A percentile compares a stretch with the other conserved stretches of the same genome.
phyloP scores from a whole-genome alignment of 2,329 filamentous ascomycete genomes.

The Venturia carpophila region DNA sequence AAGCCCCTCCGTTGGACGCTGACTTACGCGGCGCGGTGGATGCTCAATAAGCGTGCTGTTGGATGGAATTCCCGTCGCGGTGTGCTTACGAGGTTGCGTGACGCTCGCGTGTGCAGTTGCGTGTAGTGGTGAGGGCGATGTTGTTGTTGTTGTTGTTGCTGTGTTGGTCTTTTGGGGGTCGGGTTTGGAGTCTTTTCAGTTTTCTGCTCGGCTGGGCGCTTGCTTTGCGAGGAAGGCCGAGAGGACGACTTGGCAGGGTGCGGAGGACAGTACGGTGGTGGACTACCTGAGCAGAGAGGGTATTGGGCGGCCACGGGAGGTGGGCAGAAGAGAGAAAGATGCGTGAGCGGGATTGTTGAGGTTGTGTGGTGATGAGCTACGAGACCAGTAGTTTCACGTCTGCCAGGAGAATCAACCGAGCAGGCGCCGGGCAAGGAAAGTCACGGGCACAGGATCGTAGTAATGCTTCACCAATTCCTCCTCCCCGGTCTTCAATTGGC shows the following conservation, averaged over 20 bases:
- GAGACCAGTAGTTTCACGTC: background rate
- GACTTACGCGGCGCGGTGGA: slow-evolving; percentile 2
- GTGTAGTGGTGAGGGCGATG: background rate
- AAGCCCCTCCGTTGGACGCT: slow-evolving; percentile 11
- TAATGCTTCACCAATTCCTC: background rate
- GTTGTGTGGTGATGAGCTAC: background rate
- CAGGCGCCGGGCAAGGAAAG: background rate
- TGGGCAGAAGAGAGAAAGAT: background rate
- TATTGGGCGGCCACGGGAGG: background rate
- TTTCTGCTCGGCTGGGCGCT: background rate
- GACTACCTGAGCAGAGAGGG: slow-evolving; percentile 3
- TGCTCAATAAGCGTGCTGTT: slow-evolving; percentile 8
- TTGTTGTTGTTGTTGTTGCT: background rate
- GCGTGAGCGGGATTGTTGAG: slow-evolving; percentile 6
- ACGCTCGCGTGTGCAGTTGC: background rate
- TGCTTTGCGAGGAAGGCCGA: slow-evolving; percentile 9
- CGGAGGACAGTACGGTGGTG: background rate
- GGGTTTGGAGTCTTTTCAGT: slow-evolving; percentile 8
- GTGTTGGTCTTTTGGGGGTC: slow-evolving; percentile 6
- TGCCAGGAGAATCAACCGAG: background rate
- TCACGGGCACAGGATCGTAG: background rate
- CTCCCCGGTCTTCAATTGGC: background rate
- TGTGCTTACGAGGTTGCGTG: background rate
- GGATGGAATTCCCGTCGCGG: background rate
- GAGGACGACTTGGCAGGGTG: background rate